These are phyloP conservation scores for Leccinum barrowsii DNA, from an alignment of 768 basidiomycete species.

Conservation along the genomic window DNA sequence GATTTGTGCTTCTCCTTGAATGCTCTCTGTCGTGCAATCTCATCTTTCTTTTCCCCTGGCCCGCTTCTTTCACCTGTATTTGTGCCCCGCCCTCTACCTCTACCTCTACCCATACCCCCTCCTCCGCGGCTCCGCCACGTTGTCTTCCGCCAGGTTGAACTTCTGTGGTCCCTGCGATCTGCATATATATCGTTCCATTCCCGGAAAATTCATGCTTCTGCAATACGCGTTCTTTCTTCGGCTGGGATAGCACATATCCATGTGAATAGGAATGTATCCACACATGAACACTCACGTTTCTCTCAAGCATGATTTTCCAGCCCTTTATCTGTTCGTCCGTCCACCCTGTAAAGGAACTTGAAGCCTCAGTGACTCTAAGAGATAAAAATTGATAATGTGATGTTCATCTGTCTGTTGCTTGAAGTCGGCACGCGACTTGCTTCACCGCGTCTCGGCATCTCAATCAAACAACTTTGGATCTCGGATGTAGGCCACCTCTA, in stretches of 20 bases:
- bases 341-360: constrained; percentile 57
- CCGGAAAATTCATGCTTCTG: constrained; percentile 76
- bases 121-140: constrained; percentile 25
- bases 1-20: constrained; percentile 82
- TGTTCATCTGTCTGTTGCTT: constrained; percentile 60
- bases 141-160: constrained; percentile 15
- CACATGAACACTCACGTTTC: constrained; percentile 57
- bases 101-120: constrained; percentile 34
- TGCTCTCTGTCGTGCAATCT: constrained; percentile 53
- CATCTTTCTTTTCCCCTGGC: constrained; percentile 36
- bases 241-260: constrained; percentile 37
- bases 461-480: constrained; percentile 76
- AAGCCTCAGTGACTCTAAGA: neutral
- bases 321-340: constrained; percentile 87
- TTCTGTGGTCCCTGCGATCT: neutral
- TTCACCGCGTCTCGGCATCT: constrained; percentile 66
- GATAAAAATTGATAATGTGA: neutral
- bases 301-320: constrained; percentile 86
- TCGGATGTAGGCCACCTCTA: constrained; percentile 75
- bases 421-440: constrained; percentile 64
- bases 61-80: constrained; percentile 33
- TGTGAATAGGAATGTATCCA: constrained; percentile 10
- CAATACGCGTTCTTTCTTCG: constrained; percentile 69
- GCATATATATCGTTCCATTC: constrained; percentile 38
- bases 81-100: constrained; percentile 35